A percentile compares a stretch with the other conserved stretches of the same genome.
These are phyloP conservation scores for Striga asiatica DNA, from an alignment of 257 asterid species.

Conservation along the genomic window DNA sequence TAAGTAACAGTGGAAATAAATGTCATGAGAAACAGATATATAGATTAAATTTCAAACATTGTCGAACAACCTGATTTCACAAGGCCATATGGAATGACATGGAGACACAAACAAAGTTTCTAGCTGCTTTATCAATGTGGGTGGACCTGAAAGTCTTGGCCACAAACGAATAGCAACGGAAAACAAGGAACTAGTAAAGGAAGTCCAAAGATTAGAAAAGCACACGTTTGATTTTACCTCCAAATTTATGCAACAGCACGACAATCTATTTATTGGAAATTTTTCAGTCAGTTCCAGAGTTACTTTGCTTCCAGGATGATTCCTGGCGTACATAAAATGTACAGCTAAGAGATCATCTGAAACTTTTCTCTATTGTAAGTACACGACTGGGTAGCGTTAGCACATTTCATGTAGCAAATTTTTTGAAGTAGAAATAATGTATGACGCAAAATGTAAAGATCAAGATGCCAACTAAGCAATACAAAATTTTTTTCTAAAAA, in stretches of 20 bases:
- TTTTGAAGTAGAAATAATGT: neutral
- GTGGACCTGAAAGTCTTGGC: neutral
- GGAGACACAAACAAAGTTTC: neutral
- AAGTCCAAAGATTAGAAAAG: neutral
- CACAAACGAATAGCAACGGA: neutral
- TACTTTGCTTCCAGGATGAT: neutral
- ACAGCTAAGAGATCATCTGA: neutral
- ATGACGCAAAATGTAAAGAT: neutral
- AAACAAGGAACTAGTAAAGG: neutral
- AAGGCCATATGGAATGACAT: neutral
- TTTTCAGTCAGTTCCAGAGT: neutral
- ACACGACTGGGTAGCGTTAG: neutral
- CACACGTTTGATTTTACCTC: neutral
- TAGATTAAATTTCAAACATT: too few species aligned
- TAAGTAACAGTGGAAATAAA: neutral
- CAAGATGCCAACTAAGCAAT: neutral
- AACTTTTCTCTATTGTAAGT: neutral
- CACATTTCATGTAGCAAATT: neutral
- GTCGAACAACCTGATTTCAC: too few species aligned
- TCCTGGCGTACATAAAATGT: neutral
- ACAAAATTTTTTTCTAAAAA: neutral
- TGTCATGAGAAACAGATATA: too few species aligned
- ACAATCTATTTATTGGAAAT: neutral
- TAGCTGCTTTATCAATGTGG: neutral
- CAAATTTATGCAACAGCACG: neutral